A percentile compares a stretch with the other conserved stretches of the same genome.
These are phyloP conservation scores for Avena insularis DNA, from an alignment of 176 grass and related monocot species.

Conservation along the genomic window DNA sequence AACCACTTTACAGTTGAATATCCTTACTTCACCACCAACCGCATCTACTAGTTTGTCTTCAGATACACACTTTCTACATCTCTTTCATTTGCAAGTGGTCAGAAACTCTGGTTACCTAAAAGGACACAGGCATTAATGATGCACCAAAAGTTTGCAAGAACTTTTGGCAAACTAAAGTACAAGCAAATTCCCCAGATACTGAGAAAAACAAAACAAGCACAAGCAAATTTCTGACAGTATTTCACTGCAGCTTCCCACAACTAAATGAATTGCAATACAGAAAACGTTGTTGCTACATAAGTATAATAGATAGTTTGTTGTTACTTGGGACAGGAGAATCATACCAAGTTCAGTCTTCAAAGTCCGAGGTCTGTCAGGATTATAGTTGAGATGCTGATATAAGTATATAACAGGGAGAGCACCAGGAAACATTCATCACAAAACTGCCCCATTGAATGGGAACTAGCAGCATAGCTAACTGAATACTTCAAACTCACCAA, in stretches of 20 bases:
- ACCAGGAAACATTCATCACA: conserved; percentile 35
- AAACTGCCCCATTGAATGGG: neutral
- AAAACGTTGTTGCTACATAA: neutral
- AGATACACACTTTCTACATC: conserved; percentile 22
- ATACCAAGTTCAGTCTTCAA: conserved; percentile 43
- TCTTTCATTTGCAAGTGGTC: conserved; percentile 25
- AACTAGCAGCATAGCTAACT: conserved; percentile 40
- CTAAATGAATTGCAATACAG: conserved; percentile 13
- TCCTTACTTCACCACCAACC: conserved; percentile 45
- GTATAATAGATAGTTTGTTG: conserved; percentile 10
- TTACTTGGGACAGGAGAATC: conserved; percentile 38
- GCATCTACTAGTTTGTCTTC: conserved; percentile 34
- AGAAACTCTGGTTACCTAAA: conserved; percentile 3
- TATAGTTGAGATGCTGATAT: conserved; percentile 31
- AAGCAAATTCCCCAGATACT: neutral
- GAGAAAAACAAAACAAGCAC: conserved; percentile 15
- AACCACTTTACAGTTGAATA: conserved; percentile 32
- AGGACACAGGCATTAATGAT: conserved; percentile 16
- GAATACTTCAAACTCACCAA: conserved; percentile 28
- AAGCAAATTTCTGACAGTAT: conserved; percentile 22
- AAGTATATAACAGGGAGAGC: neutral
- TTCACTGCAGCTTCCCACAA: conserved; percentile 21
- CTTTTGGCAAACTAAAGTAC: neutral
- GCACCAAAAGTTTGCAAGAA: conserved; percentile 3
- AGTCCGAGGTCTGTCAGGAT: neutral